Conservation (phyloP, 768 basidiomycete genomes). For the Agaricus blazei region DNA sequence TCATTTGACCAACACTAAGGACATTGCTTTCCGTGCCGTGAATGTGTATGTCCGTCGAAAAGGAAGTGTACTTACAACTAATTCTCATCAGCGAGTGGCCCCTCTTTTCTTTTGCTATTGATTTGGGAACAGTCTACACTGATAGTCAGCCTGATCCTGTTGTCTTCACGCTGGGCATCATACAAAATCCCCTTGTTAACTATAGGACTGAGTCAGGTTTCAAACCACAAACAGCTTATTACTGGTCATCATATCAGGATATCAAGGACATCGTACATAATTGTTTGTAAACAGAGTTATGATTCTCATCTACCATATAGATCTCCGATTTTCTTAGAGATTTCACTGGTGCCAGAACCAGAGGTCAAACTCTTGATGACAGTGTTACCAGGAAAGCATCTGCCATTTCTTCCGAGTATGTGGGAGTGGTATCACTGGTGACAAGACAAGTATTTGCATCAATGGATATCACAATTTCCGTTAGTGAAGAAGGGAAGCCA, state of each 20-base stretch:
- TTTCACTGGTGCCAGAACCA: slow-evolving; percentile 28
- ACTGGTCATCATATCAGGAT: slow-evolving; percentile 26
- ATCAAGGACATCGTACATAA: slow-evolving; percentile 27
- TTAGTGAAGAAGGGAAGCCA: slow-evolving; percentile 20
- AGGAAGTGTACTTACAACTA: not conserved
- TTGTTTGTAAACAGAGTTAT: slow-evolving; percentile 8
- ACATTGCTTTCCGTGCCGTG: slow-evolving; percentile 38
- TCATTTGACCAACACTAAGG: slow-evolving; percentile 29
- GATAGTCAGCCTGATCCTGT: slow-evolving; percentile 20
- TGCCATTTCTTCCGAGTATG: slow-evolving; percentile 33
- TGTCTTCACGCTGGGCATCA: slow-evolving; percentile 32
- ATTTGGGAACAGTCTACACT: slow-evolving; percentile 34
- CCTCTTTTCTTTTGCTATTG: slow-evolving; percentile 42
- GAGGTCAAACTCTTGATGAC: slow-evolving; percentile 34
- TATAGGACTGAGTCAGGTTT: slow-evolving; percentile 19
- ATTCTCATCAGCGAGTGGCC: slow-evolving; percentile 27
- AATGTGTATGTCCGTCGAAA: not conserved
- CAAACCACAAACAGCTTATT: slow-evolving; percentile 30
- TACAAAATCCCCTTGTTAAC: slow-evolving; percentile 29
- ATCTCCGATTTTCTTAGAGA: slow-evolving; percentile 36
- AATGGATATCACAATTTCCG: slow-evolving; percentile 38
- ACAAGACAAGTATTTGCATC: slow-evolving; percentile 40
- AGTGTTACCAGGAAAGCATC: slow-evolving; percentile 31
- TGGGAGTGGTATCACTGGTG: slow-evolving; percentile 35
- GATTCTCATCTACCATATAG: slow-evolving; percentile 18